Evolutionary conservation across 1,284 basidiomycete genomes (phyloP).

Genomic region (Heterobasidion annosum): DNA sequence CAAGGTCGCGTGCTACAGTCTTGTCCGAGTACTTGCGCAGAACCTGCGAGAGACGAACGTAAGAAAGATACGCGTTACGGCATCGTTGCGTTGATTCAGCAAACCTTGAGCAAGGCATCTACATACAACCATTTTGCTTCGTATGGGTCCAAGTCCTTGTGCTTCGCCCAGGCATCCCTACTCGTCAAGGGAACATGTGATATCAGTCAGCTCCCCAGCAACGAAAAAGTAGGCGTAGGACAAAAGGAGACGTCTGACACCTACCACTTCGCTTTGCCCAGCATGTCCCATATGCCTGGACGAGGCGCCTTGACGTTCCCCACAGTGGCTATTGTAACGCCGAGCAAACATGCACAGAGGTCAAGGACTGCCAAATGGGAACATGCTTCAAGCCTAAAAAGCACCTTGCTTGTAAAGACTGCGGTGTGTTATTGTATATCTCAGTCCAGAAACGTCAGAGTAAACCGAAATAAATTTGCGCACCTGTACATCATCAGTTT

Average conservation of each 20-base stretch:
- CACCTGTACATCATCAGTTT: conserved; percentile 92
- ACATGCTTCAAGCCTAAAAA: neutral
- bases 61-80: neutral
- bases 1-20: conserved; percentile 66
- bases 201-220: neutral
- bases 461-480: conserved; percentile 12
- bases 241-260: conserved; percentile 11
- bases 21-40: conserved; percentile 79
- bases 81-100: conserved; percentile 4
- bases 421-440: neutral
- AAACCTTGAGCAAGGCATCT: conserved; percentile 77
- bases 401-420: conserved; percentile 91
- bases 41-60: conserved; percentile 39
- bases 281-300: conserved; percentile 88
- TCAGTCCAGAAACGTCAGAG: neutral
- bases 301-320: conserved; percentile 77
- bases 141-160: conserved; percentile 68
- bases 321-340: conserved; percentile 58
- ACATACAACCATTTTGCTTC: conserved; percentile 91
- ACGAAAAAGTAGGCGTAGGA: neutral
- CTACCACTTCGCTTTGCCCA: conserved; percentile 92
- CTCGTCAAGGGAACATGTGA: conserved; percentile 17
- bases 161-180: conserved; percentile 94
- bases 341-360: conserved; percentile 2
- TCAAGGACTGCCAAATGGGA: neutral